Evolutionary conservation across 179 eudicot genomes (phyloP).

Genomic region (Silene noctiflora): DNA sequence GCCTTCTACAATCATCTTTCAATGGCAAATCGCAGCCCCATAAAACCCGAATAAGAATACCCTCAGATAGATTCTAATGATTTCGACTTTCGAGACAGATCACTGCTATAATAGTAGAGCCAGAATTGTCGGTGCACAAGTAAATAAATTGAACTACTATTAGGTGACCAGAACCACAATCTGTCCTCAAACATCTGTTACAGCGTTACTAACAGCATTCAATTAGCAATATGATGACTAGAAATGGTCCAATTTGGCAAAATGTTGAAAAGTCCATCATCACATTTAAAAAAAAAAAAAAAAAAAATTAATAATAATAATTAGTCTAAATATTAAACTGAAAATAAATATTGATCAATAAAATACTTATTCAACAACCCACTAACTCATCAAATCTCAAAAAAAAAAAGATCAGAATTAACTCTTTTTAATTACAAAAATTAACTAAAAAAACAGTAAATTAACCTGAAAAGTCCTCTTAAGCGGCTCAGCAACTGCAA

Average conservation of each 20-base stretch:
- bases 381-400: slow-evolving; percentile 14
- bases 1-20: no score
- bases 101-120: neutral
- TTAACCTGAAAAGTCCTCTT: slow-evolving; percentile 65
- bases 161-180: slow-evolving; percentile 3
- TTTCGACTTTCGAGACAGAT: no score
- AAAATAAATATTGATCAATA: neutral
- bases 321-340: neutral
- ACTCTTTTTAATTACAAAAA: neutral
- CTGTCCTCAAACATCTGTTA: slow-evolving; percentile 3
- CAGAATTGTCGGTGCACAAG: slow-evolving; percentile 18
- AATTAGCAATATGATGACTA: slow-evolving; percentile 16
- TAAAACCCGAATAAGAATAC: no score
- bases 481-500: slow-evolving; percentile 76
- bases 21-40: no score
- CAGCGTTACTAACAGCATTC: neutral
- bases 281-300: neutral
- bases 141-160: no score
- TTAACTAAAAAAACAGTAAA: slow-evolving; percentile 7
- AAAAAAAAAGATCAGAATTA: slow-evolving; percentile 16
- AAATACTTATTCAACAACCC: neutral
- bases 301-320: neutral
- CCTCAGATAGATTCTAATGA: no score
- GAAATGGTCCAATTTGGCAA: slow-evolving; percentile 21
- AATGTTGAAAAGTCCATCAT: slow-evolving; percentile 21